Percentiles rank a stretch among this genome's conserved stretches.
Evolutionary conservation across 352 stramenopile genomes (phyloP).

Genomic region (Aphanomyces invadans): DNA sequence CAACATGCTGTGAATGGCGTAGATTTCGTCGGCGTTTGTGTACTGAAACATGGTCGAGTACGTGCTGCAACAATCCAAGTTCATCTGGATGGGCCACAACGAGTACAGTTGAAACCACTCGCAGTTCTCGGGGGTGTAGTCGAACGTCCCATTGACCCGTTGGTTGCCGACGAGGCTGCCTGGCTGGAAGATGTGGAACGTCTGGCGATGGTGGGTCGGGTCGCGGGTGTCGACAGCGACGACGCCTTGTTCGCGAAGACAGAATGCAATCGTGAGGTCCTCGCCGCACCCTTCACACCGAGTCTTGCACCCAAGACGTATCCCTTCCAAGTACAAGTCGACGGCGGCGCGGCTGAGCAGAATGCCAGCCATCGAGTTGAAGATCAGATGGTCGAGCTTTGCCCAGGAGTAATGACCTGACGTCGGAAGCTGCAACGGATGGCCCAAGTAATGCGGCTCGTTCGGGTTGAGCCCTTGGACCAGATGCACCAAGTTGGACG

Average conservation of each 20-base stretch:
- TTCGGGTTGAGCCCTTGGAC: slow-evolving; percentile 19
- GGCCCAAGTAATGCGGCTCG: slow-evolving; percentile 21
- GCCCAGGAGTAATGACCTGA: slow-evolving; percentile 19
- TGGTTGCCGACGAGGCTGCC: slow-evolving; percentile 20
- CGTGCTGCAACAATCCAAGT: slow-evolving; percentile 18
- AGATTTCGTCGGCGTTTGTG: slow-evolving; percentile 20
- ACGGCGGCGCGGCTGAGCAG: slow-evolving; percentile 19
- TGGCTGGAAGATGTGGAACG: slow-evolving; percentile 22
- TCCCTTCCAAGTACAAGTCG: slow-evolving; percentile 3
- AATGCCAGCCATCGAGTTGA: slow-evolving; percentile 24
- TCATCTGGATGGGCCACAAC: slow-evolving; percentile 24
- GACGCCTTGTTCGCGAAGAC: slow-evolving; percentile 12
- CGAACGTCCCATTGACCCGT: slow-evolving; percentile 14
- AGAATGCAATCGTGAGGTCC: slow-evolving; percentile 20
- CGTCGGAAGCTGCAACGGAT: slow-evolving; percentile 18
- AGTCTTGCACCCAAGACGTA: neutral
- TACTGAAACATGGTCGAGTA: slow-evolving; percentile 23
- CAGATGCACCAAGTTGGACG: slow-evolving; percentile 21
- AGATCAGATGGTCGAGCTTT: slow-evolving; percentile 18
- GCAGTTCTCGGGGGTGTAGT: slow-evolving; percentile 23
- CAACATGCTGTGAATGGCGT: slow-evolving; percentile 20
- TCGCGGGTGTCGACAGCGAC: slow-evolving; percentile 15
- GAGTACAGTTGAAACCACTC: slow-evolving; percentile 24
- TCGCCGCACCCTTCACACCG: slow-evolving; percentile 17
- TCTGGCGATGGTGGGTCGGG: neutral